phyloP scores from a whole-genome alignment of 345 rosid species.

The Euphorbia peplus region DNA sequence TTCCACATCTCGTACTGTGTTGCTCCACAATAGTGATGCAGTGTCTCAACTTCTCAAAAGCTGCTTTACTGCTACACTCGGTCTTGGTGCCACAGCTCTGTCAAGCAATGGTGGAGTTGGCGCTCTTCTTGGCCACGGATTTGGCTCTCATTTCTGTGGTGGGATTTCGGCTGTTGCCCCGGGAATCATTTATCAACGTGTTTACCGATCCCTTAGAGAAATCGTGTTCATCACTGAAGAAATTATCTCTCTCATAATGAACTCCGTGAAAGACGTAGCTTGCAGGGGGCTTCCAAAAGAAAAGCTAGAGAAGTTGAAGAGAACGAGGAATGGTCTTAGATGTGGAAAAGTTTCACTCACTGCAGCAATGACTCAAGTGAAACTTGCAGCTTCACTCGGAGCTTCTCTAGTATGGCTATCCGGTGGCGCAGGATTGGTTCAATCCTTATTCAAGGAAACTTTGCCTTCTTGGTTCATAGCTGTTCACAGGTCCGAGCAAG shows the following conservation, averaged over 20 bases:
- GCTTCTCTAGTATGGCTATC: conserved; percentile 88
- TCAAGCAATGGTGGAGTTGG: conserved; percentile 82
- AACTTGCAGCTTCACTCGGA: conserved; percentile 86
- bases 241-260: conserved; percentile 77
- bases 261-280: conserved; percentile 74
- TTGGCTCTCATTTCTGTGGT: conserved; percentile 75
- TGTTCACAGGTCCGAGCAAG: conserved; percentile 52
- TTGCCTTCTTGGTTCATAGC: conserved; percentile 94
- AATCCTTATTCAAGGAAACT: conserved; percentile 71
- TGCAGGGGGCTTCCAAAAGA: conserved; percentile 48
- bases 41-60: conserved; percentile 87
- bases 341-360: conserved; percentile 78
- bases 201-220: conserved; percentile 65
- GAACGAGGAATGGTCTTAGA: conserved; percentile 56
- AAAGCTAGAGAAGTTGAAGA: conserved; percentile 55
- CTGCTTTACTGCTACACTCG: conserved; percentile 82
- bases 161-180: conserved; percentile 91
- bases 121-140: conserved; percentile 94
- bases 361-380: conserved; percentile 67
- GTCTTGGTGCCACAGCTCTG: conserved; percentile 45
- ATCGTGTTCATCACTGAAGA: conserved; percentile 80
- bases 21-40: conserved; percentile 82
- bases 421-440: conserved; percentile 73
- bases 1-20: conserved; percentile 85
- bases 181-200: conserved; percentile 76